Evolutionary conservation across 2,329 filamentous ascomycete species (phyloP).

Genomic region (Mycocentrospora acerina): DNA sequence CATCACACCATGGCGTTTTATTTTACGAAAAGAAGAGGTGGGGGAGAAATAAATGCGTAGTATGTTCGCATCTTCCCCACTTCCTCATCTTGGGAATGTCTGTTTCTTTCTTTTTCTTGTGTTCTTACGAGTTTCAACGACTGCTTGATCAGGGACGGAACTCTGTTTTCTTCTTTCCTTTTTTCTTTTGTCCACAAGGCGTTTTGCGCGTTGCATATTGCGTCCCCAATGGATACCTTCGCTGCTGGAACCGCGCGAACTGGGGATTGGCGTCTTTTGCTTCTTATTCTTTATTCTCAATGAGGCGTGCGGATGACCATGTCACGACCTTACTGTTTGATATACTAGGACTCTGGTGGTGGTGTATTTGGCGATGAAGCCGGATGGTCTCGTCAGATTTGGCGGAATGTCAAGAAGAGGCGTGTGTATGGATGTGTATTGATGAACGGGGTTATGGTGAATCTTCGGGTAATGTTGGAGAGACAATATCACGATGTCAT

Average conservation of each 20-base stretch:
- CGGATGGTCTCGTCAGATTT: background rate
- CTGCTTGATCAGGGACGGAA: conserved; percentile 7
- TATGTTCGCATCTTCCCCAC: conserved; percentile 9
- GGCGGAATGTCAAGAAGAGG: background rate
- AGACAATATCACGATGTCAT: conserved; percentile 25
- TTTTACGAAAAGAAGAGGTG: too few species aligned
- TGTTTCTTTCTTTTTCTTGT: conserved; percentile 3
- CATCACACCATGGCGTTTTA: conserved; percentile 15
- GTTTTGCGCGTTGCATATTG: conserved; percentile 26
- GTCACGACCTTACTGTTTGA: conserved; percentile 3
- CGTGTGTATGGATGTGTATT: background rate
- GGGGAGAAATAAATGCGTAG: conserved; percentile 11
- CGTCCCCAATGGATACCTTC: conserved; percentile 34
- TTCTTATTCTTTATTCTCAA: conserved; percentile 6
- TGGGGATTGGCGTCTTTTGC: conserved; percentile 29
- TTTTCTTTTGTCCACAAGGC: conserved; percentile 7
- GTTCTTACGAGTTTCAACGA: conserved; percentile 15
- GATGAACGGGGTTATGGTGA: conserved; percentile 9
- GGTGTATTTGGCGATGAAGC: conserved; percentile 1
- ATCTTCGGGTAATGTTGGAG: conserved; percentile 18
- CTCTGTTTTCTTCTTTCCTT: conserved; percentile 9
- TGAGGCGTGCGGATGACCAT: background rate
- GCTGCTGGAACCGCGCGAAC: conserved; percentile 30
- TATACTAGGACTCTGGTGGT: conserved; percentile 10
- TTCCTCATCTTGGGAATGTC: conserved; percentile 10